phyloP scores from a whole-genome alignment of 169 alveolate genomes.

The Perkinsus olseni region DNA sequence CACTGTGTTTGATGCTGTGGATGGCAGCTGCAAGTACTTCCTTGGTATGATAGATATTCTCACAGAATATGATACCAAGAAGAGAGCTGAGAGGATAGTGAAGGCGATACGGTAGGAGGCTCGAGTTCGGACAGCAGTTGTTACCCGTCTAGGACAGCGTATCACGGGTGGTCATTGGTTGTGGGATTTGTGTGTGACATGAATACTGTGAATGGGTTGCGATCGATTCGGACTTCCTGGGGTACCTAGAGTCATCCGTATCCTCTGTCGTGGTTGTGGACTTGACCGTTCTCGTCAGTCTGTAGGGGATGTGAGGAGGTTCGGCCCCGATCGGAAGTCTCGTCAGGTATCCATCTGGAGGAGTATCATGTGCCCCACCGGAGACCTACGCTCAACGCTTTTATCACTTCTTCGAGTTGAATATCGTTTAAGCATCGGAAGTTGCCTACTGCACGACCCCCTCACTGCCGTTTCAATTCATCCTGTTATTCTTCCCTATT shows the following conservation, averaged over 20 bases:
- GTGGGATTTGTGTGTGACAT: too few relatives aligned
- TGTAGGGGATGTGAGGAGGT: too few relatives aligned
- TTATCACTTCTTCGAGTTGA: not conserved
- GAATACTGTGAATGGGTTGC: too few relatives aligned
- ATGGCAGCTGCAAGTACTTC: slow-evolving; percentile 19
- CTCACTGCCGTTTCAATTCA: too few relatives aligned
- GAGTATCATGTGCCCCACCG: not conserved
- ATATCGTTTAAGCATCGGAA: not conserved
- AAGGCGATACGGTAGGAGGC: not conserved
- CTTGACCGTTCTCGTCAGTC: too few relatives aligned
- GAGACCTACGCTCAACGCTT: not conserved
- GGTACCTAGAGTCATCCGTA: too few relatives aligned
- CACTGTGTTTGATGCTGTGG: not conserved
- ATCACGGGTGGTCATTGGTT: too few relatives aligned
- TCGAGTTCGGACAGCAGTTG: not conserved
- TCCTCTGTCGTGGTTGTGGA: too few relatives aligned
- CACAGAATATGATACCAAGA: slow-evolving; percentile 22
- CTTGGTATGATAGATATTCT: slow-evolving; percentile 35
- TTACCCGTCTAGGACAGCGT: too few relatives aligned
- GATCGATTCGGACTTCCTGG: too few relatives aligned
- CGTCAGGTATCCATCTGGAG: not conserved
- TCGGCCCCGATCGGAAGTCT: too few relatives aligned
- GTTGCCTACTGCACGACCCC: not conserved
- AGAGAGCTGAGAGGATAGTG: slow-evolving; percentile 10
- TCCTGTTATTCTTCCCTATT: too few relatives aligned